These are phyloP conservation scores for Pseudonitzschia multiseries DNA, from an alignment of 108 stramenopile species.

Conservation along the genomic window DNA sequence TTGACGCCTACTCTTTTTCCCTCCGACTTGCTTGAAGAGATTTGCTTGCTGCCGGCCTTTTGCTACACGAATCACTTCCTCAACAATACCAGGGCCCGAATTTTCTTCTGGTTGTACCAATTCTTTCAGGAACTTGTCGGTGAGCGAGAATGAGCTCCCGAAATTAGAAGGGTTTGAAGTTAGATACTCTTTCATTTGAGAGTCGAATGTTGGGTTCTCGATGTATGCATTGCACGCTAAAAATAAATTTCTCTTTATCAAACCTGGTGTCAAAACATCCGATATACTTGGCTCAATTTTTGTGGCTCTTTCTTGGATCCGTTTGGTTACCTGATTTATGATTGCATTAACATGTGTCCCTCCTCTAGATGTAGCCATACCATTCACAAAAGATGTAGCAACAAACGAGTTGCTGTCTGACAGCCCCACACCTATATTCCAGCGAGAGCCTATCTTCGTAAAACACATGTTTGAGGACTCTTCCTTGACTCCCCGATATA, in stretches of 20 bases:
- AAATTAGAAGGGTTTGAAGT: slow-evolving; percentile 83
- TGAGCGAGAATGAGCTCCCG: slow-evolving; percentile 67
- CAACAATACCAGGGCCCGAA: slow-evolving; percentile 77
- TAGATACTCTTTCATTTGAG: slow-evolving; percentile 97
- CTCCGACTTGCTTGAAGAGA: slow-evolving; percentile 64
- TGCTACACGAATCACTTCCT: slow-evolving; percentile 59
- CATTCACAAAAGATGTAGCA: slow-evolving; percentile 87
- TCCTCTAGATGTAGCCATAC: slow-evolving; percentile 81
- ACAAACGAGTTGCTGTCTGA: slow-evolving; percentile 58
- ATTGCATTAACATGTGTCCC: slow-evolving; percentile 88
- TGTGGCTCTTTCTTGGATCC: slow-evolving; percentile 53
- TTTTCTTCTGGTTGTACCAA: slow-evolving; percentile 46
- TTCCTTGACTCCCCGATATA: slow-evolving; percentile 78
- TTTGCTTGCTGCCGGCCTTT: slow-evolving; percentile 65
- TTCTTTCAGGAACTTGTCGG: slow-evolving; percentile 50
- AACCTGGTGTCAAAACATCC: slow-evolving; percentile 50
- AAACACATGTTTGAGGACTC: slow-evolving; percentile 54
- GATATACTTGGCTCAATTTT: slow-evolving; percentile 58
- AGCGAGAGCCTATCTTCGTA: slow-evolving; percentile 73
- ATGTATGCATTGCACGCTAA: slow-evolving; percentile 92
- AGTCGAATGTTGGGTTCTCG: slow-evolving; percentile 98
- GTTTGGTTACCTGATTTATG: slow-evolving; percentile 67
- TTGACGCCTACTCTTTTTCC: slow-evolving; percentile 60
- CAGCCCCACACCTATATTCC: slow-evolving; percentile 71
- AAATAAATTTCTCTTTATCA: slow-evolving; percentile 88